phyloP scores from a whole-genome alignment of 148 eudicot genomes.

The Polygonum maritimum region DNA sequence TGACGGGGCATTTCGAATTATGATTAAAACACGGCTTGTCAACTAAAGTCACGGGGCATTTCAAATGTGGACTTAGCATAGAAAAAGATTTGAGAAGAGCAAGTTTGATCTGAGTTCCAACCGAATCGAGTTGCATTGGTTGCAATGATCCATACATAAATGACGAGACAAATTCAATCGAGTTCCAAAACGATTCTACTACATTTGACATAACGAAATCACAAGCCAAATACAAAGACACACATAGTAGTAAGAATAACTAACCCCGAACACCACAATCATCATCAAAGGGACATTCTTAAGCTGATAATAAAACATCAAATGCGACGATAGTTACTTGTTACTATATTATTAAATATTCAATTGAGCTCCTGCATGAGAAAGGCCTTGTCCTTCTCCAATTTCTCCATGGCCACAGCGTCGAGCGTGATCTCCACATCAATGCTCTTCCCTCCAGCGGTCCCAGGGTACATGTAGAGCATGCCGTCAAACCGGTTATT shows the following conservation, averaged over 20 bases:
- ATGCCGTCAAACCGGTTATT: constrained; percentile 95
- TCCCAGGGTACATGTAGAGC: constrained; percentile 84
- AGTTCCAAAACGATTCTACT: not conserved
- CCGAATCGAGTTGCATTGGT: no score
- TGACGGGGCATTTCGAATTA: no score
- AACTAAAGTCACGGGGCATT: no score
- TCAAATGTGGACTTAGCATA: no score
- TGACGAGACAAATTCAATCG: no score
- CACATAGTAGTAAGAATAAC: not conserved
- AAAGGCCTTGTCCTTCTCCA: constrained; percentile 75
- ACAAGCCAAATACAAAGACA: no score
- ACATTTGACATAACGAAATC: not conserved
- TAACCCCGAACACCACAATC: not conserved
- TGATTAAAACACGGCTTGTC: no score
- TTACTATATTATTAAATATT: not conserved
- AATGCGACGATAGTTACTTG: not conserved
- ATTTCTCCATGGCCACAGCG: constrained; percentile 57
- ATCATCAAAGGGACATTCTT: not conserved
- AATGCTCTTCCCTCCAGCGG: constrained; percentile 67
- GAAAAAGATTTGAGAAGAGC: no score
- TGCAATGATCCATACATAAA: no score
- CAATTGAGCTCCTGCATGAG: constrained; percentile 33
- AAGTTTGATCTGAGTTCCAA: no score
- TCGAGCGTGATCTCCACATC: constrained; percentile 93
- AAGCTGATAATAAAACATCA: not conserved